A percentile compares a stretch with the other conserved stretches of the same genome.
phyloP scores from a whole-genome alignment of 73 alveolate genomes.

The Tetrahymena borealis region DNA sequence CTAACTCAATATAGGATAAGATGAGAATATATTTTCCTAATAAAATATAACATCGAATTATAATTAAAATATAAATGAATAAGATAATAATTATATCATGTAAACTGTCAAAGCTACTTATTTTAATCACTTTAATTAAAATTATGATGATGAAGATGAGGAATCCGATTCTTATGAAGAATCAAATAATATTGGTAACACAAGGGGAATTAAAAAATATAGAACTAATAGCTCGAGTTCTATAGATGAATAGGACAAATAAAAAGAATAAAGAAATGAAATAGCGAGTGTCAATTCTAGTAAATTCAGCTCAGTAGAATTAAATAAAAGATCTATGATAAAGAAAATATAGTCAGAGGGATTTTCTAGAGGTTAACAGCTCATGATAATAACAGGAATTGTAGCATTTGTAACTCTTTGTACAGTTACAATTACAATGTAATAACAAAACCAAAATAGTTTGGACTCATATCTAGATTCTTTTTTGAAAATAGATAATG shows the following conservation, averaged over 20 bases:
- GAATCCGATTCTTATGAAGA: neutral
- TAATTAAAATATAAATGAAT: neutral
- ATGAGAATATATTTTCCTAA: no score
- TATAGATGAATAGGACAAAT: neutral
- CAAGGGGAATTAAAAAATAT: neutral
- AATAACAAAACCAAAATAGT: neutral
- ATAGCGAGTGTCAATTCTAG: neutral
- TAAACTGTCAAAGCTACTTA: neutral
- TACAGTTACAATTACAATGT: neutral
- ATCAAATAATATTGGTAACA: neutral
- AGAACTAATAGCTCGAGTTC: neutral
- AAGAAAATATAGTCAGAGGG: neutral
- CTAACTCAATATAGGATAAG: no score
- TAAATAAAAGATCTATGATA: neutral
- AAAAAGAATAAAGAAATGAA: neutral
- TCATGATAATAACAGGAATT: neutral
- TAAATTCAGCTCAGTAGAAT: neutral
- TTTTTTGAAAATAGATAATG: neutral
- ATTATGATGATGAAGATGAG: neutral
- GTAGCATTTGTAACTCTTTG: neutral
- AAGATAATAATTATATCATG: neutral
- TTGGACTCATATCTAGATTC: neutral
- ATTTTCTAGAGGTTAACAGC: neutral
- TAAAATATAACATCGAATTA: neutral
- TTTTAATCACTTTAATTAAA: neutral